These are phyloP conservation scores for Oryza rufipogon DNA, from an alignment of 176 grass and related monocot species.

Conservation along the genomic window DNA sequence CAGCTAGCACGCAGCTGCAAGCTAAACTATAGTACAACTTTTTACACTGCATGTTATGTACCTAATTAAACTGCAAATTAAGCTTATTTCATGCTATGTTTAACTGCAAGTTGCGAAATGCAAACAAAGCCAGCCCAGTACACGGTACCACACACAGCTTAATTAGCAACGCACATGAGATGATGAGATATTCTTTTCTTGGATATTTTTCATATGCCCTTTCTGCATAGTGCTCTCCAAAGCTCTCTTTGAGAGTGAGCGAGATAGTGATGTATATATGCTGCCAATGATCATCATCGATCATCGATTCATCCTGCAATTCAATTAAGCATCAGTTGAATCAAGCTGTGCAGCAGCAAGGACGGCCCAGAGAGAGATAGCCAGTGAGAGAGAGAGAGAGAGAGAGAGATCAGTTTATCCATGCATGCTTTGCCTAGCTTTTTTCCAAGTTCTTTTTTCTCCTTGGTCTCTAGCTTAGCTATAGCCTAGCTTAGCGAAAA, in stretches of 20 bases:
- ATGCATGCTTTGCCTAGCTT: no score
- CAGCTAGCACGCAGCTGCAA: not conserved
- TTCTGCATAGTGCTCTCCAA: conserved; percentile 42
- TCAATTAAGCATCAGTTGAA: not conserved
- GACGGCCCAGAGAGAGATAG: not conserved
- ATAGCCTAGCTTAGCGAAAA: not conserved
- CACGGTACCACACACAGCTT: not conserved
- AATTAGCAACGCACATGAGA: not conserved
- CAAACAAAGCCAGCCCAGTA: not conserved
- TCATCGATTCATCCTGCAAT: not conserved
- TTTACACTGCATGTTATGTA: not conserved
- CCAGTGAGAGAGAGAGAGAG: not conserved
- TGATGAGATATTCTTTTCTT: conserved; percentile 14
- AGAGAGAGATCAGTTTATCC: no score
- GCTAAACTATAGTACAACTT: no score
- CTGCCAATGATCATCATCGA: not conserved
- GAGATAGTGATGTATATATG: not conserved
- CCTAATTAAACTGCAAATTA: not conserved
- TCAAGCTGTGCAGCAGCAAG: conserved; percentile 20
- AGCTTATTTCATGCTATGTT: not conserved
- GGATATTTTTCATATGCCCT: conserved; percentile 8
- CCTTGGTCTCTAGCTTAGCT: not conserved
- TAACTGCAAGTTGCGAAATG: not conserved
- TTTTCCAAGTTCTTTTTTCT: not conserved
- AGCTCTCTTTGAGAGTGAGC: not conserved